Evolutionary conservation across 1,284 basidiomycete species (phyloP).

Genomic region (Rhodotorula sp.): DNA sequence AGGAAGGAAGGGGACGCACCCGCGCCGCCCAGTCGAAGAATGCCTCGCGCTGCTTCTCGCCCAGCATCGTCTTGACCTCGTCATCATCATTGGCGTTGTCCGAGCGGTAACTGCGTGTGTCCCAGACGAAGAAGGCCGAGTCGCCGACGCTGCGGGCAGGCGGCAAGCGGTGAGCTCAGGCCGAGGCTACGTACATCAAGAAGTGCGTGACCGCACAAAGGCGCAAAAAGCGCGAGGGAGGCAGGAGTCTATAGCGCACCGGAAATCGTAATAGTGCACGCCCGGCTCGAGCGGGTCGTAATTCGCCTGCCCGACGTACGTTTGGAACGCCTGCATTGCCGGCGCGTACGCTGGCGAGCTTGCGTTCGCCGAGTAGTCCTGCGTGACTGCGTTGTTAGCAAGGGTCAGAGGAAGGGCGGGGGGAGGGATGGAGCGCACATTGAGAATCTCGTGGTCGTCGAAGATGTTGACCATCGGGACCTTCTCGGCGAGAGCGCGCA

Average conservation of each 20-base stretch:
- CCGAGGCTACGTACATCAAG: neutral
- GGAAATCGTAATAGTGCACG: constrained; percentile 50
- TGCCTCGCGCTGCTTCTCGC: constrained; percentile 65
- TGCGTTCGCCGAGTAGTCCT: constrained; percentile 64
- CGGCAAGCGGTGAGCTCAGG: neutral
- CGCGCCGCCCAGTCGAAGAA: constrained; percentile 67
- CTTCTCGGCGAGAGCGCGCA: constrained; percentile 51
- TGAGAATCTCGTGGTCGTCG: constrained; percentile 69
- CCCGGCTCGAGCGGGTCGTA: constrained; percentile 58
- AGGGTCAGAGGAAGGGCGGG: neutral
- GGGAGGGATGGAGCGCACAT: constrained; percentile 46
- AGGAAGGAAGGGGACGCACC: constrained; percentile 49
- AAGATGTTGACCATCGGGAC: constrained; percentile 64
- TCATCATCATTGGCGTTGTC: constrained; percentile 51
- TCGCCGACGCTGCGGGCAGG: constrained; percentile 56
- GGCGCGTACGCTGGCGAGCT: constrained; percentile 61
- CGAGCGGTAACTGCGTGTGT: constrained; percentile 69
- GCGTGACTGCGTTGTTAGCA: neutral
- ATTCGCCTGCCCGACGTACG: constrained; percentile 70
- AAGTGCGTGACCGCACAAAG: too few relatives aligned
- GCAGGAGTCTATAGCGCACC: too few relatives aligned
- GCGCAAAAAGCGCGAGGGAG: too few relatives aligned
- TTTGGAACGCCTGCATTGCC: constrained; percentile 65
- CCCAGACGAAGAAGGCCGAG: constrained; percentile 75
- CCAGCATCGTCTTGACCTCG: constrained; percentile 65